These are phyloP conservation scores for Kluyveromyces wickerhamii DNA, from an alignment of 805 yeast genomes.

Conservation along the genomic window DNA sequence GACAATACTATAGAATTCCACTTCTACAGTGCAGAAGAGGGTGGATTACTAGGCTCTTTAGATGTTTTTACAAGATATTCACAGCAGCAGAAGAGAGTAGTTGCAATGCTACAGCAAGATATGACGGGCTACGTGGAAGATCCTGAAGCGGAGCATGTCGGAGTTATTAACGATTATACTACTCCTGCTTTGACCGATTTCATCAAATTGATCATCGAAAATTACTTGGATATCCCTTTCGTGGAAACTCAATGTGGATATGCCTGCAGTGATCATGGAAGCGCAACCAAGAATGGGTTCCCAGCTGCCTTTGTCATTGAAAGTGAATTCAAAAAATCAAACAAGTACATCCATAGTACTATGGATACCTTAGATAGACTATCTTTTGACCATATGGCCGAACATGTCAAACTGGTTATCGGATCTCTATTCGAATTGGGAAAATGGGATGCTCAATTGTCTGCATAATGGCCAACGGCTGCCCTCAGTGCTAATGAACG, in stretches of 20 bases:
- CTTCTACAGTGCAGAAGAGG: slow-evolving; percentile 93
- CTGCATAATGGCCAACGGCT: too few species aligned
- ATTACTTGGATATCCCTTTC: slow-evolving; percentile 61
- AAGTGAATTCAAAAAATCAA: slow-evolving; percentile 53
- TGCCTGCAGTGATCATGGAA: slow-evolving; percentile 89
- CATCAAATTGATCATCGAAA: slow-evolving; percentile 50
- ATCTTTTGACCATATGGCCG: slow-evolving; percentile 67
- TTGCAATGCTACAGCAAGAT: slow-evolving; percentile 88
- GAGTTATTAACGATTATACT: slow-evolving; percentile 71
- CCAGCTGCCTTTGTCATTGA: slow-evolving; percentile 83
- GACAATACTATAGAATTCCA: slow-evolving; percentile 82
- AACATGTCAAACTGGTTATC: slow-evolving; percentile 71
- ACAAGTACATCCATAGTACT: slow-evolving; percentile 67
- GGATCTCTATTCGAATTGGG: slow-evolving; percentile 68
- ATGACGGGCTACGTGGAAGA: slow-evolving; percentile 76
- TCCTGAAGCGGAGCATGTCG: slow-evolving; percentile 54
- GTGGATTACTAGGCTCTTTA: slow-evolving; percentile 78
- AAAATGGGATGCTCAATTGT: too few species aligned
- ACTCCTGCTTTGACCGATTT: slow-evolving; percentile 48
- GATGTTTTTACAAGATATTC: slow-evolving; percentile 58
- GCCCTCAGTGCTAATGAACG: too few species aligned
- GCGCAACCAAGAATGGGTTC: slow-evolving; percentile 74
- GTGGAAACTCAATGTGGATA: slow-evolving; percentile 79
- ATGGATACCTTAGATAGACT: slow-evolving; percentile 77
- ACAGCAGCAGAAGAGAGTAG: slow-evolving; percentile 41